Conservation (phyloP, 805 yeast species). For the Candida coquimbonensis region DNA sequence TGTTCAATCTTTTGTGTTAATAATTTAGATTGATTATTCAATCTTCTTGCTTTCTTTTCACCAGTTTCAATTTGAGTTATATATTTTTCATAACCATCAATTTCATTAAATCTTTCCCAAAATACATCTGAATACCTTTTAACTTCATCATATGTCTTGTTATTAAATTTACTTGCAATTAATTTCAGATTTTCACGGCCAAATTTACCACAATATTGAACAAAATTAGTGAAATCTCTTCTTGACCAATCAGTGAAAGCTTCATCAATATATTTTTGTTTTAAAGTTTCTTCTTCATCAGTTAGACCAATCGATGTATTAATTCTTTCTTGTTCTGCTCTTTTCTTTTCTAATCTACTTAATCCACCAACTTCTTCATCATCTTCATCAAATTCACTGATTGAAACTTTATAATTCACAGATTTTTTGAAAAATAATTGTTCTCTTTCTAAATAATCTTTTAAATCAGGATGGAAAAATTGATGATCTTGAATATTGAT, state of each 20-base stretch:
- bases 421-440: slow-evolving; percentile 56
- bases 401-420: slow-evolving; percentile 49
- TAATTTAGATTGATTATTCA: slow-evolving; percentile 47
- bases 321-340: slow-evolving; percentile 45
- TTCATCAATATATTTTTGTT: slow-evolving; percentile 43
- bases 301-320: slow-evolving; percentile 52
- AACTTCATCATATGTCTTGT: slow-evolving; percentile 54
- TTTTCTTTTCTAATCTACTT: slow-evolving; percentile 13
- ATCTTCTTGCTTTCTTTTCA: slow-evolving; percentile 55
- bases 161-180: slow-evolving; percentile 50
- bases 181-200: slow-evolving; percentile 47
- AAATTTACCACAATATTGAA: slow-evolving; percentile 61
- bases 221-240: slow-evolving; percentile 65
- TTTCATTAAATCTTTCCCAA: slow-evolving; percentile 52
- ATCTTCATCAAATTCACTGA: slow-evolving; percentile 53
- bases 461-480: slow-evolving; percentile 53
- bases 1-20: slow-evolving; percentile 47
- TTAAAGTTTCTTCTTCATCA: slow-evolving; percentile 50
- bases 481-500: slow-evolving; percentile 67
- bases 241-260: slow-evolving; percentile 67
- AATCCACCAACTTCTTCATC: slow-evolving; percentile 25
- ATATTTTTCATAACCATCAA: slow-evolving; percentile 69
- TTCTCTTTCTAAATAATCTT: slow-evolving; percentile 52
- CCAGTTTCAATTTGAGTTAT: slow-evolving; percentile 66
- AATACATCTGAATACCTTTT: slow-evolving; percentile 50